Evolutionary conservation across 1,139 yeast species (phyloP).

Genomic region (Geotrichum histeridarum): DNA sequence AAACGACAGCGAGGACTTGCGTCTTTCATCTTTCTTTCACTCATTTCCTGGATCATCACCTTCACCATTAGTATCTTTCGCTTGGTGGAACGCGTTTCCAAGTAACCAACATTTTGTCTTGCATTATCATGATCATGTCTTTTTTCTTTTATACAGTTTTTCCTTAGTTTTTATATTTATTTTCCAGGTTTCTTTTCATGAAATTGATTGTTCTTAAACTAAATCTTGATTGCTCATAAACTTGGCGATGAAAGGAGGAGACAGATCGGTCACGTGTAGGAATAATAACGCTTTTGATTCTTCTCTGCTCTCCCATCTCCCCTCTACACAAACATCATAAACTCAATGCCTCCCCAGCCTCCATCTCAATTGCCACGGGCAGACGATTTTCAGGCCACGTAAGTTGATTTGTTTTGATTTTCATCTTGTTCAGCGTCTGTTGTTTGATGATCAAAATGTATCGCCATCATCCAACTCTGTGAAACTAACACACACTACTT

Average conservation of each 20-base stretch:
- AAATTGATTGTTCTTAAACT: neutral
- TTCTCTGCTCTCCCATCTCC: no score
- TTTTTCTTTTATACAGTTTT: neutral
- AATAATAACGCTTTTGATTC: no score
- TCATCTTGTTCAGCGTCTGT: no score
- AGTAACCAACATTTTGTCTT: neutral
- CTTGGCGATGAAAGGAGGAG: no score
- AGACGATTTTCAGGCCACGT: no score
- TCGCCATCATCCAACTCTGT: no score
- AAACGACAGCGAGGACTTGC: conserved; percentile 75
- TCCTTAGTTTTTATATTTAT: neutral
- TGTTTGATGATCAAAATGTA: no score
- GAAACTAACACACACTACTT: neutral
- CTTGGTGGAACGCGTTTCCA: conserved; percentile 65
- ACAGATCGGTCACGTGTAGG: no score
- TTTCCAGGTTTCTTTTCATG: neutral
- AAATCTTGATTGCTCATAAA: neutral
- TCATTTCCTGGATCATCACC: conserved; percentile 78
- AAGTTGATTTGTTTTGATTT: no score
- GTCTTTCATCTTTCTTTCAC: conserved; percentile 67
- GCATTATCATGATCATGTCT: neutral
- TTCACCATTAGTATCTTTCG: conserved; percentile 78
- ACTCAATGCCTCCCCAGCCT: no score
- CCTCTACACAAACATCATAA: no score
- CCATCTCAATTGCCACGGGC: no score